A percentile compares a stretch with the other conserved stretches of the same genome.
These are phyloP conservation scores for Leptodermis oblonga DNA, from an alignment of 257 asterid genomes.

Conservation along the genomic window DNA sequence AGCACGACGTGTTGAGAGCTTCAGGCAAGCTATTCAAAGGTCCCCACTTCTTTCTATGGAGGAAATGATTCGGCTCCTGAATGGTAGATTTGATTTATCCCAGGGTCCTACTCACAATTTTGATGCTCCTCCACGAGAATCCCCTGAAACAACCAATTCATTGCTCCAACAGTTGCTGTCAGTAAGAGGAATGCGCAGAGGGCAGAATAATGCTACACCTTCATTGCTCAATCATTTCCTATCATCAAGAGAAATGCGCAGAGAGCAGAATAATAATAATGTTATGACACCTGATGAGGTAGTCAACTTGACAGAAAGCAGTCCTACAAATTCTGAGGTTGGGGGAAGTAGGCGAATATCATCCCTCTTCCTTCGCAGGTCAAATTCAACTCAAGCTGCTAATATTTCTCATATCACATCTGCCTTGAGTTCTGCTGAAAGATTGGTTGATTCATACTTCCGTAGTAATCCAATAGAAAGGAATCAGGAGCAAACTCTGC, in stretches of 20 bases:
- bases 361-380: constrained; percentile 52
- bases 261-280: constrained; percentile 60
- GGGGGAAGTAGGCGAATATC: constrained; percentile 50
- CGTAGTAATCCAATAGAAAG: constrained; percentile 42
- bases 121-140: constrained; percentile 42
- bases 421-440: constrained; percentile 47
- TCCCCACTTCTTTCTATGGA: constrained; percentile 73
- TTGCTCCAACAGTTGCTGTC: constrained; percentile 66
- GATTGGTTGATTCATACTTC: constrained; percentile 61
- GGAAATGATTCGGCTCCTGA: constrained; percentile 84
- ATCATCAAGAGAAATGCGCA: constrained; percentile 73
- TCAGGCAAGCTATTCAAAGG: constrained; percentile 64
- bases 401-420: constrained; percentile 29
- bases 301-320: constrained; percentile 51
- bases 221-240: constrained; percentile 63
- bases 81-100: constrained; percentile 37
- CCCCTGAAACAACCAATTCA: constrained; percentile 65
- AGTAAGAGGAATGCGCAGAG: constrained; percentile 73
- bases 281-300: constrained; percentile 43
- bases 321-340: constrained; percentile 43
- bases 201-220: constrained; percentile 17
- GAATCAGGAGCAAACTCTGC: constrained; percentile 43
- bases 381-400: constrained; percentile 65
- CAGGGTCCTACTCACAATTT: constrained; percentile 42
- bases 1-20: constrained; percentile 57